These are phyloP conservation scores for Sarocladium brachiariae DNA, from an alignment of 2,329 filamentous ascomycete species.

Conservation along the genomic window DNA sequence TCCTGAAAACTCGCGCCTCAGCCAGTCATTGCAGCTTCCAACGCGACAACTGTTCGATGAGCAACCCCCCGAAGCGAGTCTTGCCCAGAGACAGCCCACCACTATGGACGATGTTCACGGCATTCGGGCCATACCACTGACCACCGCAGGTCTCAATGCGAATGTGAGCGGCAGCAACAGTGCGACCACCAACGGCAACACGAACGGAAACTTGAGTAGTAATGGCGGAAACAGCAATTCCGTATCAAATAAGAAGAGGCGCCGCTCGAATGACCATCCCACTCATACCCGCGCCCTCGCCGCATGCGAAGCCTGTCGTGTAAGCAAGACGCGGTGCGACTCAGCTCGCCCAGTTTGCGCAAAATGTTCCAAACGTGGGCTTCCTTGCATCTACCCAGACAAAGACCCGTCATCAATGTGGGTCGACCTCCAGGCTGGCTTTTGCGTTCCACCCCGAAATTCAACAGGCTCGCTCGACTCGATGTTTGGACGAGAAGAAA, in stretches of 20 bases:
- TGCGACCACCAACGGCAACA: neutral
- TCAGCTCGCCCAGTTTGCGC: conserved; percentile 12
- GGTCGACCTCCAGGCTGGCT: neutral
- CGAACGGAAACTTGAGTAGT: neutral
- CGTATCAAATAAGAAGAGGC: conserved; percentile 10
- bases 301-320: conserved; percentile 14
- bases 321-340: conserved; percentile 15
- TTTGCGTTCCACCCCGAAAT: neutral
- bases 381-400: conserved; percentile 13
- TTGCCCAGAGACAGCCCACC: neutral
- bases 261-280: conserved; percentile 6
- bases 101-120: conserved; percentile 7
- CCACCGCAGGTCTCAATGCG: neutral
- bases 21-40: neutral
- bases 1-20: neutral
- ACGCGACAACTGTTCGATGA: neutral
- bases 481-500: too few relatives aligned
- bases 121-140: neutral
- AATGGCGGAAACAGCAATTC: neutral
- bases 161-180: neutral
- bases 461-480: too few relatives aligned
- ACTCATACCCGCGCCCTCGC: conserved; percentile 13
- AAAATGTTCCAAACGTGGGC: conserved; percentile 13
- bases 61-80: neutral
- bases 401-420: conserved; percentile 14